phyloP scores from a whole-genome alignment of 495 filamentous ascomycete genomes.

The Astrothelium subdiscretum region DNA sequence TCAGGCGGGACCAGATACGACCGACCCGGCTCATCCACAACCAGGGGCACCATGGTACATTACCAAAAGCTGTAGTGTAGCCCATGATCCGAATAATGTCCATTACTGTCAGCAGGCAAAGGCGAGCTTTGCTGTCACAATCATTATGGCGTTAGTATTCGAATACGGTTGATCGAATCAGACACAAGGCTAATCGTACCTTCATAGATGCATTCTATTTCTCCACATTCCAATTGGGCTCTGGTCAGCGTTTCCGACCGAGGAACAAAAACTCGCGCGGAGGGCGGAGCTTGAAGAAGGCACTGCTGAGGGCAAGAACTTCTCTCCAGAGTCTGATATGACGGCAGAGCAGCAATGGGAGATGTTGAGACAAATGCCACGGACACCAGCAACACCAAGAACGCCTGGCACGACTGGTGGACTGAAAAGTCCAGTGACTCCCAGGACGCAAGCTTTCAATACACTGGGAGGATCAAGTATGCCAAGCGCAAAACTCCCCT shows the following conservation, averaged over 20 bases:
- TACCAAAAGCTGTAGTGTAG: slow-evolving; percentile 60
- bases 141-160: slow-evolving; percentile 57
- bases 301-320: slow-evolving; percentile 22
- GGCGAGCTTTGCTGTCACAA: slow-evolving; percentile 55
- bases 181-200: neutral
- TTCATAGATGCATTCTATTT: slow-evolving; percentile 22
- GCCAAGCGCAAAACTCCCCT: neutral
- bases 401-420: slow-evolving; percentile 24
- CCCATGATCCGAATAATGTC: slow-evolving; percentile 40
- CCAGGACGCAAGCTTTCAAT: slow-evolving; percentile 31
- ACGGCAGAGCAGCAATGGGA: slow-evolving; percentile 30
- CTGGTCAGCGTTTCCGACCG: slow-evolving; percentile 25
- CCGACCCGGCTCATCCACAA: slow-evolving; percentile 58
- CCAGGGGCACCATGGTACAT: slow-evolving; percentile 70
- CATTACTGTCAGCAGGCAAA: slow-evolving; percentile 69
- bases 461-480: neutral
- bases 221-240: slow-evolving; percentile 21
- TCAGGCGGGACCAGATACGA: slow-evolving; percentile 71
- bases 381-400: slow-evolving; percentile 21
- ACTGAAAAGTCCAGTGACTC: slow-evolving; percentile 26
- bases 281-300: slow-evolving; percentile 10
- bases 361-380: slow-evolving; percentile 25
- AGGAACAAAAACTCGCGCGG: slow-evolving; percentile 16
- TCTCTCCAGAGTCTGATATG: slow-evolving; percentile 22
- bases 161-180: neutral